Conservation (phyloP, 345 rosid genomes). For the Physaria fendleri region DNA sequence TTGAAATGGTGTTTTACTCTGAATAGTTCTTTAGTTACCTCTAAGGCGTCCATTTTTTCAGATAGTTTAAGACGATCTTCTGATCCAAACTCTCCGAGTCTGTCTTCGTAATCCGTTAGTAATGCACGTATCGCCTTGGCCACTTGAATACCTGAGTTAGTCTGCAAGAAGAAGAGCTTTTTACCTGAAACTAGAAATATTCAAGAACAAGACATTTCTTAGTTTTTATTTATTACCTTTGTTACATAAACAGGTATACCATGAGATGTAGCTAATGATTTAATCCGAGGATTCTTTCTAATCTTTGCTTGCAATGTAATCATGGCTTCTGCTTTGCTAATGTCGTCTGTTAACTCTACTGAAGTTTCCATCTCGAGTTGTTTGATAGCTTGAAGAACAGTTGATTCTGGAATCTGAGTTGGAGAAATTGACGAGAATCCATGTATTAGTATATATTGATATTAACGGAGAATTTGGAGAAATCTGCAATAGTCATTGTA, state of each 20-base stretch:
- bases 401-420: constrained; percentile 60
- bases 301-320: constrained; percentile 78
- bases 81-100: constrained; percentile 39
- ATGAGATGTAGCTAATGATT: constrained; percentile 62
- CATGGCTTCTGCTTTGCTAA: constrained; percentile 78
- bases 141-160: constrained; percentile 71
- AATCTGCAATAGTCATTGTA: constrained; percentile 1
- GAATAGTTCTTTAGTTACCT: constrained; percentile 39
- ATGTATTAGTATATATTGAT: neutral
- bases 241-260: constrained; percentile 65
- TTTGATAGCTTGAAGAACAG: constrained; percentile 56
- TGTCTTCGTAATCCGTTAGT: constrained; percentile 46
- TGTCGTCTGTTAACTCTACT: constrained; percentile 53
- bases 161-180: constrained; percentile 41
- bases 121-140: constrained; percentile 54
- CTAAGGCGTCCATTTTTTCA: constrained; percentile 75
- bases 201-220: neutral
- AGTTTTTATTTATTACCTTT: constrained; percentile 41
- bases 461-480: neutral
- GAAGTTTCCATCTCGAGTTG: constrained; percentile 51
- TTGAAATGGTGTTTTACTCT: neutral
- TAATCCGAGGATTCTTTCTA: constrained; percentile 71
- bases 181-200: neutral
- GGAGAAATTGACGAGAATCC: neutral
- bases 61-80: constrained; percentile 42